Base-by-base conservation (phyloP, 768 basidiomycete species). In the Lentinula edodes region DNA sequence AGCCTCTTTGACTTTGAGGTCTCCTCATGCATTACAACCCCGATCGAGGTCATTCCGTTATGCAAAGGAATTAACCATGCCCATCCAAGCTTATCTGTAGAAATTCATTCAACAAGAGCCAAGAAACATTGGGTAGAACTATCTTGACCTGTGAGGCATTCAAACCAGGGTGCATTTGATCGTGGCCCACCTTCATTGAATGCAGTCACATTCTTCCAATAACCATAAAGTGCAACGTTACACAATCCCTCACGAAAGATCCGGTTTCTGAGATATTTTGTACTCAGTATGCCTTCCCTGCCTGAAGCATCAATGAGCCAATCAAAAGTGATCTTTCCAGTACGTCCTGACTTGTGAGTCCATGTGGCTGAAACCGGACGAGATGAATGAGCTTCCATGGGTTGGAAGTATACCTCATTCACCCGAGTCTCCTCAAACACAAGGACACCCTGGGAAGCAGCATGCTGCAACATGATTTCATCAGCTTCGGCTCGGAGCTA, bases 141-240 rank as follows among this genome's bases (percentile, higher is more conserved):
- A n/a, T n/a, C n/a, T n/a, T n/a, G n/a, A n/a, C n/a, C n/a, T n/a
- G n/a, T n/a, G n/a, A n/a, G n/a, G n/a, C n/a, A n/a, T n/a, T n/a
- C n/a, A n/a, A n/a, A n/a, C n/a, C n/a, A n/a, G n/a, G n/a, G n/a
- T n/a, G n/a, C n/a, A n/a, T n/a, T n/a, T n/a, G n/a, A n/a, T n/a
- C n/a, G n/a, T n/a, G n/a, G n/a, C n/a, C n/a, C n/a, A n/a, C n/a
- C n/a, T n/a, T n/a, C n/a, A n/a, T n/a, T n/a, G n/a, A n/a, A n/a
- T n/a, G n/a, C n/a, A n/a, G n/a, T n/a, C n/a, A n/a, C n/a, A n/a
- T n/a, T n/a, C n/a, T n/a, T 76, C 88, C 88, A 91, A 66, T 91
- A 91, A 5, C 83, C 89, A 89, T 89, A 91, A 20, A 87, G 76
- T 3, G 89, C 90, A 10, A 90, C 77, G 66, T 91, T 91, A 67